phyloP scores from a whole-genome alignment of 2,329 filamentous ascomycete species.

The Aspergillus awamori region DNA sequence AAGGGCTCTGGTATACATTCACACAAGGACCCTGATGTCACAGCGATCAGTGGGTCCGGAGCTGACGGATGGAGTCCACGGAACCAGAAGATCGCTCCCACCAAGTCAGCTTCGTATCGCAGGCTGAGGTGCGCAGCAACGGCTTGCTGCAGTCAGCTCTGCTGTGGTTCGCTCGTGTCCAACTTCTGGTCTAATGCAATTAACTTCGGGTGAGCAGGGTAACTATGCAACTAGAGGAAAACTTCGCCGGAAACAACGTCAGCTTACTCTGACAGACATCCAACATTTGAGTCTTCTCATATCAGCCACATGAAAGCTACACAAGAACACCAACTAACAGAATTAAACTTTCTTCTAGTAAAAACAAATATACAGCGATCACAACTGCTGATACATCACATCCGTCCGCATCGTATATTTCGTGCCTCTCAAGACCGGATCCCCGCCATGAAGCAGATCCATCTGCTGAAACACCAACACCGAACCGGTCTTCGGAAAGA shows the following conservation, averaged over 20 bases:
- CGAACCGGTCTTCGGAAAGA: constrained; percentile 55
- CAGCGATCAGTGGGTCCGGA: neutral
- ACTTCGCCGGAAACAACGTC: neutral
- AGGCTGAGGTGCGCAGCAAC: too few species aligned
- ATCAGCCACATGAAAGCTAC: neutral
- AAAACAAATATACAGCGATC: neutral
- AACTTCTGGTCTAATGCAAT: neutral
- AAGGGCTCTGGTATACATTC: neutral
- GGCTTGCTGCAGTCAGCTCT: too few species aligned
- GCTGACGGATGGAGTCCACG: neutral
- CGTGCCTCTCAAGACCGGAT: constrained; percentile 55
- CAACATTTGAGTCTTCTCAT: neutral
- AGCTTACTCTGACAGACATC: neutral
- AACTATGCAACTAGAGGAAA: neutral
- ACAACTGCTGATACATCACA: constrained; percentile 51
- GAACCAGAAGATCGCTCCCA: neutral
- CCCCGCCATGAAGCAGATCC: constrained; percentile 56
- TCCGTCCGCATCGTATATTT: constrained; percentile 62
- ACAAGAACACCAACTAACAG: neutral
- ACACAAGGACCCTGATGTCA: neutral
- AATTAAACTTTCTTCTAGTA: neutral
- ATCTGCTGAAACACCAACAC: constrained; percentile 61
- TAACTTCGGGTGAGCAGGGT: neutral
- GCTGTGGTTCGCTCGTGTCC: neutral
- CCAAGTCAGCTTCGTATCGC: neutral